Percentiles rank a stretch among this genome's conserved stretches.
Conservation (phyloP, 2,329 filamentous ascomycete species). For the Eutypella sp. region DNA sequence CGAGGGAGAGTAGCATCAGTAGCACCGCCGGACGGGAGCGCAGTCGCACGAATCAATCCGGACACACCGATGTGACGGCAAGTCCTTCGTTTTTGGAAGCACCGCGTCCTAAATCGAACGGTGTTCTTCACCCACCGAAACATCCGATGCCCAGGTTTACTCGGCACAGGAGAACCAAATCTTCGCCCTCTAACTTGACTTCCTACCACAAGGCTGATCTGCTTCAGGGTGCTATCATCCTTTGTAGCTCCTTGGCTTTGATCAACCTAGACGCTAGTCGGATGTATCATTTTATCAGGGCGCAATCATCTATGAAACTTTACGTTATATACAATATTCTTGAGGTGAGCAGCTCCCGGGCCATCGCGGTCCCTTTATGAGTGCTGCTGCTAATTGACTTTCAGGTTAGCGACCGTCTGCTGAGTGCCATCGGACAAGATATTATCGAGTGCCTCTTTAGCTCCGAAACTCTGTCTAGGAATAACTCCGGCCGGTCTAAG, state of each 20-base stretch:
- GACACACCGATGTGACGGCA: slow-evolving; percentile 13
- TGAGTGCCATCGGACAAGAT: slow-evolving; percentile 90
- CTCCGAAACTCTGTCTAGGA: slow-evolving; percentile 82
- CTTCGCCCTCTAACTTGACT: slow-evolving; percentile 76
- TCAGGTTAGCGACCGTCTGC: slow-evolving; percentile 74
- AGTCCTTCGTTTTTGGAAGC: slow-evolving; percentile 15
- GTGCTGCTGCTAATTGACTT: neutral
- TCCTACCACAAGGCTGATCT: slow-evolving; percentile 94
- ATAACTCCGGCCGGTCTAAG: slow-evolving; percentile 84
- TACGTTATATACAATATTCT: slow-evolving; percentile 99
- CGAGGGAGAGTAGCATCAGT: slow-evolving; percentile 12
- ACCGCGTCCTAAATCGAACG: slow-evolving; percentile 16
- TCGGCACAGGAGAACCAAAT: slow-evolving; percentile 71
- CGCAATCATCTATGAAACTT: slow-evolving; percentile 93
- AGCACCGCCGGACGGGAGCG: too few species aligned
- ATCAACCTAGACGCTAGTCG: slow-evolving; percentile 92
- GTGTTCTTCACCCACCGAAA: slow-evolving; percentile 26
- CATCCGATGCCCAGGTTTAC: slow-evolving; percentile 29
- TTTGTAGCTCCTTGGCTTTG: slow-evolving; percentile 77
- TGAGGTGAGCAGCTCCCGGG: slow-evolving; percentile 63
- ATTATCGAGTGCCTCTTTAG: slow-evolving; percentile 95
- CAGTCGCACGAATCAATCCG: slow-evolving; percentile 20
- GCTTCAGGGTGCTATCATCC: slow-evolving; percentile 81
- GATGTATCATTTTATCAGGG: slow-evolving; percentile 97
- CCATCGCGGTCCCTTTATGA: too few species aligned